Percentiles rank a stretch among this genome's conserved stretches.
phyloP scores from a whole-genome alignment of 1,139 yeast genomes.

The Geotrichum restrictum region DNA sequence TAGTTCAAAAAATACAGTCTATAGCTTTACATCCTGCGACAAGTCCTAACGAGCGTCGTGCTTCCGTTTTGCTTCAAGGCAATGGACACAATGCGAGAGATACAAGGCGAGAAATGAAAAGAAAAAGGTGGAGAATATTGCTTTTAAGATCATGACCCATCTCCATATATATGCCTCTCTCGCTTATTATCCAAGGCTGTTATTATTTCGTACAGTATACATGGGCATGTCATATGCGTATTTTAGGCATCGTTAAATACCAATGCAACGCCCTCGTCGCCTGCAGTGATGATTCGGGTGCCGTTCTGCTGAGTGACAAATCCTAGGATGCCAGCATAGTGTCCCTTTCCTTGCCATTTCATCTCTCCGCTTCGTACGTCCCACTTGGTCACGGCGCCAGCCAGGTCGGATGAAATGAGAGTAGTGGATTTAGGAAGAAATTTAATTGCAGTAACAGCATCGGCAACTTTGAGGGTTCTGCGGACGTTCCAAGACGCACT shows the following conservation, averaged over 20 bases:
- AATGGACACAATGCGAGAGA: no score
- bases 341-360: slow-evolving; percentile 79
- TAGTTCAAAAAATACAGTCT: no score
- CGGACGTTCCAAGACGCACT: slow-evolving; percentile 83
- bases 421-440: slow-evolving; percentile 58
- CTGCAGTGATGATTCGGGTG: slow-evolving; percentile 80
- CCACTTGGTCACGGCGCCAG: slow-evolving; percentile 82
- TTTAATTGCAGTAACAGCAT: slow-evolving; percentile 76
- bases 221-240: no score
- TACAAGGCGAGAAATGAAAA: no score
- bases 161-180: no score
- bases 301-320: slow-evolving; percentile 66
- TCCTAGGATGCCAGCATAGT: slow-evolving; percentile 88
- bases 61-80: no score
- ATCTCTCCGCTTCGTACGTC: slow-evolving; percentile 82
- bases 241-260: slow-evolving; percentile 48
- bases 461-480: slow-evolving; percentile 62
- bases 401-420: slow-evolving; percentile 71
- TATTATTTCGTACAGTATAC: no score
- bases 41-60: no score
- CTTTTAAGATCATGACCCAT: no score
- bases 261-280: slow-evolving; percentile 92
- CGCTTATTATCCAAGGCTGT: no score
- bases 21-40: no score
- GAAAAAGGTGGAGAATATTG: no score